Percentiles rank a stretch among this genome's conserved stretches.
Conservation (phyloP, 495 filamentous ascomycete genomes). For the Penicillium turbatum region DNA sequence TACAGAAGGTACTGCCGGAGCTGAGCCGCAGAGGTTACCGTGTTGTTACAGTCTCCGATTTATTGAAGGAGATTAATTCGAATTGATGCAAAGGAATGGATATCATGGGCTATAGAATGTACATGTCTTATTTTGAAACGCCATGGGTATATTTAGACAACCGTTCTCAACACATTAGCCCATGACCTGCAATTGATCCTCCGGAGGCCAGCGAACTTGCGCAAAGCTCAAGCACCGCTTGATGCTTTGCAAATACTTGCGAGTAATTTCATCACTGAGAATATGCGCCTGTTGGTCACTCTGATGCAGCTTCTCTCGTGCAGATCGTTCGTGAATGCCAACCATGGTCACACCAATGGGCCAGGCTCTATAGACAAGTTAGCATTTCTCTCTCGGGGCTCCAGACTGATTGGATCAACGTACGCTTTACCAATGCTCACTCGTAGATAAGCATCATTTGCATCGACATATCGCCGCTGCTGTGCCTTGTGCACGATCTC, state of each 20-base stretch:
- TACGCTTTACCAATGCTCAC: slow-evolving; percentile 94
- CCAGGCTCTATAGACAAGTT: slow-evolving; percentile 61
- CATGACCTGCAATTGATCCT: slow-evolving; percentile 92
- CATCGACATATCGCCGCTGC: slow-evolving; percentile 86
- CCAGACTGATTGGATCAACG: slow-evolving; percentile 15
- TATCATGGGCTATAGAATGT: background rate
- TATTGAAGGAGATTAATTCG: slow-evolving; percentile 40
- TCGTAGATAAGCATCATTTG: slow-evolving; percentile 89
- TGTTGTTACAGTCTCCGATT: slow-evolving; percentile 61
- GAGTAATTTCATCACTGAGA: slow-evolving; percentile 90
- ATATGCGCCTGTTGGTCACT: slow-evolving; percentile 88
- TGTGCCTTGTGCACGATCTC: slow-evolving; percentile 92
- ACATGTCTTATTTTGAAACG: slow-evolving; percentile 3
- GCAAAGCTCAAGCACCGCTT: slow-evolving; percentile 96
- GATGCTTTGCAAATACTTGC: slow-evolving; percentile 96
- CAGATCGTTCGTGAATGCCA: slow-evolving; percentile 94
- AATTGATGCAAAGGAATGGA: background rate
- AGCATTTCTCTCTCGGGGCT: slow-evolving; percentile 9
- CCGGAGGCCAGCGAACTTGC: slow-evolving; percentile 92
- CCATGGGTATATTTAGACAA: slow-evolving; percentile 15
- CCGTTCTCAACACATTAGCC: slow-evolving; percentile 49
- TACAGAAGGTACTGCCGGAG: slow-evolving; percentile 56
- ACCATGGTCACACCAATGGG: slow-evolving; percentile 99
- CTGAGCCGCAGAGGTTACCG: slow-evolving; percentile 62
- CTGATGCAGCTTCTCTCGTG: slow-evolving; percentile 90